phyloP scores from a whole-genome alignment of 108 stramenopile species.

The Mediolabrus comicus region DNA sequence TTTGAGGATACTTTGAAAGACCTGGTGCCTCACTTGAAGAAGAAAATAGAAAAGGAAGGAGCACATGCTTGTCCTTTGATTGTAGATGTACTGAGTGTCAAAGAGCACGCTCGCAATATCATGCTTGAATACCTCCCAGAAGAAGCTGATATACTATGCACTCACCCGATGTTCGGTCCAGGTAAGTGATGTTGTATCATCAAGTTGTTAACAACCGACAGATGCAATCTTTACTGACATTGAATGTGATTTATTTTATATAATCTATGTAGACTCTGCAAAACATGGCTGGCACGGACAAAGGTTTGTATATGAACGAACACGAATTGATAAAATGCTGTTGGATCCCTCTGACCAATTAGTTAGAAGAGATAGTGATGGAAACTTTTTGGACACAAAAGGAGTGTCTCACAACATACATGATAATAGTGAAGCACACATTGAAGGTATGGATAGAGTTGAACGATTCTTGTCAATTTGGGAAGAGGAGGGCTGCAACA shows the following conservation, averaged over 20 bases:
- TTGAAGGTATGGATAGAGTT: conserved; percentile 74
- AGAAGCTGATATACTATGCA: conserved; percentile 92
- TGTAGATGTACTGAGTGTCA: conserved; percentile 96
- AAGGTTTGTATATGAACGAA: conserved; percentile 95
- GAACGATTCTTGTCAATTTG: conserved; percentile 96
- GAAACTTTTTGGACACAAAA: conserved; percentile 19
- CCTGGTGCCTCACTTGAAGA: conserved; percentile 37
- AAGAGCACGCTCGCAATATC: conserved; percentile 90
- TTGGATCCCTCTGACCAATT: conserved; percentile 19
- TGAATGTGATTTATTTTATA: no score
- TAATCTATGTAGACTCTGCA: conserved; percentile 17
- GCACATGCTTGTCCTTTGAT: conserved; percentile 76
- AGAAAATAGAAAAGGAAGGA: conserved; percentile 36
- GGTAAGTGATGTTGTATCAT: no score
- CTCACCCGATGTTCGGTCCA: conserved; percentile 99
- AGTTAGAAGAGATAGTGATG: conserved; percentile 10
- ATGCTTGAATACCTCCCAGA: conserved; percentile 82
- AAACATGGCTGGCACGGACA: conserved; percentile 88
- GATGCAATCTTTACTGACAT: no score
- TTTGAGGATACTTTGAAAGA: conserved; percentile 72
- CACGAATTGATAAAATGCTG: conserved; percentile 68
- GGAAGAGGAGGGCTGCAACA: conserved; percentile 97
- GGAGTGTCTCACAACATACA: conserved; percentile 50
- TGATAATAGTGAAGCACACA: conserved; percentile 67
- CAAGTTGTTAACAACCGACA: no score